A percentile compares a stretch with the other conserved stretches of the same genome.
Evolutionary conservation across 2,329 filamentous ascomycete genomes (phyloP).

Genomic region (Trichoderma atroviride): DNA sequence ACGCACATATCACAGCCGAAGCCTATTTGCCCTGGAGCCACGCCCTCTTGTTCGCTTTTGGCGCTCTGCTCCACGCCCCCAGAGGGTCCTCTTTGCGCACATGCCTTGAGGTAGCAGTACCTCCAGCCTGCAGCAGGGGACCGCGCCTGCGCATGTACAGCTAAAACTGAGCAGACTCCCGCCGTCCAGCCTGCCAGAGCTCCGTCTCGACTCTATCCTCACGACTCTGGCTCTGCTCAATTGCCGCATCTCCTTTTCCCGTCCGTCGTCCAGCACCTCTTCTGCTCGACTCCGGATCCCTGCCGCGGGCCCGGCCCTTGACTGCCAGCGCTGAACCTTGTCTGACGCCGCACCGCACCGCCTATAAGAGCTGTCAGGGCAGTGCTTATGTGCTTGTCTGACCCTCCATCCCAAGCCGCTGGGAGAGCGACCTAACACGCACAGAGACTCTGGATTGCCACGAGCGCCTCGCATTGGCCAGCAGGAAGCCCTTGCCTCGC

Average conservation of each 20-base stretch:
- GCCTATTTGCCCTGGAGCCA: constrained; percentile 4
- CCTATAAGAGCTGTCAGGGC: constrained; percentile 18
- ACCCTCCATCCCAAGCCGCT: constrained; percentile 26
- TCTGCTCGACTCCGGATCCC: constrained; percentile 1
- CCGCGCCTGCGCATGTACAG: neutral
- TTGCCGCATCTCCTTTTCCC: neutral
- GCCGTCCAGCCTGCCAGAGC: constrained; percentile 7
- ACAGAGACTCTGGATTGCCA: neutral
- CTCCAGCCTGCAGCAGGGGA: neutral
- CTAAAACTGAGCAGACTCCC: constrained; percentile 22
- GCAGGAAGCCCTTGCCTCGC: constrained; percentile 9
- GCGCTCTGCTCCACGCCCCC: constrained; percentile 3
- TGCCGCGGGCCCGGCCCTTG: neutral
- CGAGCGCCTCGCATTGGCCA: constrained; percentile 23
- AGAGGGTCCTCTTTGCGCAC: constrained; percentile 7
- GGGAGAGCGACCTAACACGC: constrained; percentile 16
- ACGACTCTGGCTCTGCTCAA: neutral
- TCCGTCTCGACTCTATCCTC: neutral
- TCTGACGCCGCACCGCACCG: constrained; percentile 11
- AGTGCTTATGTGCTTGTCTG: constrained; percentile 23
- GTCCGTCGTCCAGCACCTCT: constrained; percentile 1
- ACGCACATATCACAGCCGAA: constrained; percentile 5
- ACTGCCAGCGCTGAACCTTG: constrained; percentile 11
- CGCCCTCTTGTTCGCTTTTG: neutral
- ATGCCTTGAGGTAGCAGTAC: neutral